Evolutionary conservation across 2,329 filamentous ascomycete genomes (phyloP).

Genomic region (Nectriaceae sp.): DNA sequence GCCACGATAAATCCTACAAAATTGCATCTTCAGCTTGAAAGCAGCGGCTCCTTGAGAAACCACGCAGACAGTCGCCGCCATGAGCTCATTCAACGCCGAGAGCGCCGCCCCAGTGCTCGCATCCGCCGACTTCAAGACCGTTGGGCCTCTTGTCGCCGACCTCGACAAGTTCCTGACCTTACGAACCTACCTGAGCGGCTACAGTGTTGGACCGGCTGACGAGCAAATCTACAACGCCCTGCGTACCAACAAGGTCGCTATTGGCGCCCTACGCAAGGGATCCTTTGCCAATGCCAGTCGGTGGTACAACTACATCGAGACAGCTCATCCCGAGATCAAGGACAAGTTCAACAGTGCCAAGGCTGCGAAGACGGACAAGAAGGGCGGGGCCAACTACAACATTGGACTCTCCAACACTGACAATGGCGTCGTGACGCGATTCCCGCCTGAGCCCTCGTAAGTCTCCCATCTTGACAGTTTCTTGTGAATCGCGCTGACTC

Average conservation of each 20-base stretch:
- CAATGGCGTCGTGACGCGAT: conserved; percentile 87
- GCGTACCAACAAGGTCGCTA: conserved; percentile 80
- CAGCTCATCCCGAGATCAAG: conserved; percentile 75
- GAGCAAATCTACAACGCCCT: conserved; percentile 81
- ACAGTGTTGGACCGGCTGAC: conserved; percentile 75
- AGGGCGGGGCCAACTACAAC: conserved; percentile 85
- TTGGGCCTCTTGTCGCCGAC: conserved; percentile 72
- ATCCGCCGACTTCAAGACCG: conserved; percentile 70
- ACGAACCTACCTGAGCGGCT: conserved; percentile 82
- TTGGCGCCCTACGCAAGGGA: conserved; percentile 78
- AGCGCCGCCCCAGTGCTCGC: conserved; percentile 26
- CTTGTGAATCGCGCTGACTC: too few relatives aligned
- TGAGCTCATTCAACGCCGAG: conserved; percentile 29
- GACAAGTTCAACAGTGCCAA: conserved; percentile 59
- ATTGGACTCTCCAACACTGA: conserved; percentile 83
- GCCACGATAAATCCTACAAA: conserved; percentile 19
- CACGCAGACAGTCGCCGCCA: conserved; percentile 16
- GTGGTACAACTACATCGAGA: conserved; percentile 88
- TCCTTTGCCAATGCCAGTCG: conserved; percentile 74
- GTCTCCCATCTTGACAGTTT: conserved; percentile 31
- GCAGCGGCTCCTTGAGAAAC: conserved; percentile 1
- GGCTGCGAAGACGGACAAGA: conserved; percentile 67
- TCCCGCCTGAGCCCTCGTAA: conserved; percentile 90
- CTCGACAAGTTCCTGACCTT: conserved; percentile 88
- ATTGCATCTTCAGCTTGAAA: conserved; percentile 14